Base-by-base conservation (phyloP, 192 early-diverging fungal species). In the Umbelopsis sp. region DNA sequence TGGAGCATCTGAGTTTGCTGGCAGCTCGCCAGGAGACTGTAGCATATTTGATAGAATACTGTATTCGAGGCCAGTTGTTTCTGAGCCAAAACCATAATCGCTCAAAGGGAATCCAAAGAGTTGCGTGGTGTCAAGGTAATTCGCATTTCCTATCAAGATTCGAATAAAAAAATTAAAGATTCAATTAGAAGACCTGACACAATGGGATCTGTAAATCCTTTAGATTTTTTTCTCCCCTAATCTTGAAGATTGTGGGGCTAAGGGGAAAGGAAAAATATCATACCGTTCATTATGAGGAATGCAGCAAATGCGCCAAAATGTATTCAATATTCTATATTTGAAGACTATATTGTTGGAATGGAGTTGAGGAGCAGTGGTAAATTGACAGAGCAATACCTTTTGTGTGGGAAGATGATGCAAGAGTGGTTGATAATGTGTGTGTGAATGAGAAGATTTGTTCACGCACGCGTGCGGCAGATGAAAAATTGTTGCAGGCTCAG, bases 41-140 rank as follows among this genome's bases (percentile, higher is more conserved):
- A 97, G 84, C 95, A 97, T 97, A 71, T 89, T 95, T 6, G 92
- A 92, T 32, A 97, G 80, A 66, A 97, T 90, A 0, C 90, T 88
- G 78, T 96, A 95, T 81, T 98, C 96, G 38, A 94, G 84, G 65
- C 92, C 95, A 73, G 91, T 86, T 32, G 93, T 82, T 74, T 94
- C 95, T 7, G 96, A 98, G 31, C 92, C 93, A 82, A 98, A 98
- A 6, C 85, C 83, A 73, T 84, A 81, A 67, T 87, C 69, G 54
- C 71, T n/a, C 65, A 82, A 29, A 45, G 74, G 62, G 59, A 82
- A 83, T 45, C 74, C 67, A 41, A 81, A 74, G 49, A 82, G 50
- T 32, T 74, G 77, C 38, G 66, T 22, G 45, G 26, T 20, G 72
- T 70, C 68, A 75, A 74, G 36, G 71, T 76, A 34, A 71, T 59